A percentile compares a stretch with the other conserved stretches of the same genome.
Conservation (phyloP, 352 stramenopile species). For the Pythium aquatile region DNA sequence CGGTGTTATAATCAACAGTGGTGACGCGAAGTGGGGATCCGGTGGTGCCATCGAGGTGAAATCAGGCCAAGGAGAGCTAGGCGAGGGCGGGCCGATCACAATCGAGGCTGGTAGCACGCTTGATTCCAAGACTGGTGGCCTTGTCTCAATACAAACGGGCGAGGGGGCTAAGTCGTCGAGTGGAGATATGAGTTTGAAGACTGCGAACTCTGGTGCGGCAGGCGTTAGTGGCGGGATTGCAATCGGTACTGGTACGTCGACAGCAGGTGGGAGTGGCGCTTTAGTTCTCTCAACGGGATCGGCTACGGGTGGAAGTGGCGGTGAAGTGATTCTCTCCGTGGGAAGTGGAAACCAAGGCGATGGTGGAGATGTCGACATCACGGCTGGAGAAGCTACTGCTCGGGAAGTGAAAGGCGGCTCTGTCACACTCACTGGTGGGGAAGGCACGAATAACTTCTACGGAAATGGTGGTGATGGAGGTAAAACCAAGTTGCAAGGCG, state of each 20-base stretch:
- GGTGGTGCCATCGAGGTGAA: constrained; percentile 50
- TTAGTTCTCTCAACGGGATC: constrained; percentile 51
- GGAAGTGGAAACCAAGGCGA: constrained; percentile 53
- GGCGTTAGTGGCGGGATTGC: constrained; percentile 58
- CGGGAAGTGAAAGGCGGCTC: constrained; percentile 40
- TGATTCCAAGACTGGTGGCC: constrained; percentile 66
- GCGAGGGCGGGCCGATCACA: constrained; percentile 76
- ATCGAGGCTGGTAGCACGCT: constrained; percentile 70
- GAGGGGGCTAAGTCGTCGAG: constrained; percentile 64
- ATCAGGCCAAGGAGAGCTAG: constrained; percentile 73
- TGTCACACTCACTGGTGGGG: constrained; percentile 54
- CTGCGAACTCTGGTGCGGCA: constrained; percentile 51
- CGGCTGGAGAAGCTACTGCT: constrained; percentile 56
- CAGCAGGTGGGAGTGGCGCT: constrained; percentile 49
- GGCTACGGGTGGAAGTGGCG: constrained; percentile 62
- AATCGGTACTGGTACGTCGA: constrained; percentile 57
- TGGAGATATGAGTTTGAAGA: constrained; percentile 63
- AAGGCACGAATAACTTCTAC: constrained; percentile 60
- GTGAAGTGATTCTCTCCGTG: constrained; percentile 48
- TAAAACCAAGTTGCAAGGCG: constrained; percentile 77
- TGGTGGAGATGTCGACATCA: constrained; percentile 67
- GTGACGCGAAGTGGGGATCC: constrained; percentile 43
- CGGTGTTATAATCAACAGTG: constrained; percentile 49
- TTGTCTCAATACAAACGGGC: constrained; percentile 52
- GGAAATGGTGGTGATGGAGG: constrained; percentile 87